phyloP scores from a whole-genome alignment of 768 basidiomycete species.

The Panellus pusillus region DNA sequence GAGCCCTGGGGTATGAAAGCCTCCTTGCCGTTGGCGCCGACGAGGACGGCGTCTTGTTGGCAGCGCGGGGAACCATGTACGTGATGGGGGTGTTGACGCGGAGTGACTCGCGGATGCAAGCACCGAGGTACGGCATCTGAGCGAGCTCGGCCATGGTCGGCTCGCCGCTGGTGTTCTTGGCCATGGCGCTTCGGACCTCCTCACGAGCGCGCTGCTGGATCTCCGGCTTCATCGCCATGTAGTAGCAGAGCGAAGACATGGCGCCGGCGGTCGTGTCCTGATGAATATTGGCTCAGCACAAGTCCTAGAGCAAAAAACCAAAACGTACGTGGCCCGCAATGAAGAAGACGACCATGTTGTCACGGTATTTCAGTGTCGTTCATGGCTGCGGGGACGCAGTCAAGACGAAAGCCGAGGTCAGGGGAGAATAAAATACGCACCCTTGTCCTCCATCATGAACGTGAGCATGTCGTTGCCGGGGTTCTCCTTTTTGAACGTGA shows the following conservation, averaged over 20 bases:
- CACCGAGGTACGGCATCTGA: constrained; percentile 32
- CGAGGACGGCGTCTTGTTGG: constrained; percentile 30
- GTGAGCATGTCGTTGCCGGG: constrained; percentile 36
- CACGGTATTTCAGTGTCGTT: constrained; percentile 28
- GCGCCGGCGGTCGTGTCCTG: constrained; percentile 42
- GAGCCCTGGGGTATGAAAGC: constrained; percentile 1
- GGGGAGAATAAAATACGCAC: too few relatives aligned
- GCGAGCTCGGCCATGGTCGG: constrained; percentile 15
- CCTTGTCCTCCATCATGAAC: constrained; percentile 33
- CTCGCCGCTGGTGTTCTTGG: constrained; percentile 27
- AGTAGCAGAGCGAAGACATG: constrained; percentile 36
- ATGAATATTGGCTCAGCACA: not conserved
- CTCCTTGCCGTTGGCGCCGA: constrained; percentile 1
- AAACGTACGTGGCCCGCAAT: constrained; percentile 39
- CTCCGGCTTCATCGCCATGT: constrained; percentile 37
- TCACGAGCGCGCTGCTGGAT: constrained; percentile 35
- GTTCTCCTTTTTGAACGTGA: constrained; percentile 30
- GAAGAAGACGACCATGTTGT: constrained; percentile 40
- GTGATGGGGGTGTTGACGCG: constrained; percentile 36
- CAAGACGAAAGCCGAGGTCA: too few relatives aligned
- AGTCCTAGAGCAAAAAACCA: not conserved
- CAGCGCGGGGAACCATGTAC: constrained; percentile 27
- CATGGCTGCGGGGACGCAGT: too few relatives aligned
- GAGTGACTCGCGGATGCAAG: constrained; percentile 41
- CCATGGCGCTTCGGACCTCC: constrained; percentile 35